phyloP scores from a whole-genome alignment of 2,329 filamentous ascomycete genomes.

The Fusarium aywerte region DNA sequence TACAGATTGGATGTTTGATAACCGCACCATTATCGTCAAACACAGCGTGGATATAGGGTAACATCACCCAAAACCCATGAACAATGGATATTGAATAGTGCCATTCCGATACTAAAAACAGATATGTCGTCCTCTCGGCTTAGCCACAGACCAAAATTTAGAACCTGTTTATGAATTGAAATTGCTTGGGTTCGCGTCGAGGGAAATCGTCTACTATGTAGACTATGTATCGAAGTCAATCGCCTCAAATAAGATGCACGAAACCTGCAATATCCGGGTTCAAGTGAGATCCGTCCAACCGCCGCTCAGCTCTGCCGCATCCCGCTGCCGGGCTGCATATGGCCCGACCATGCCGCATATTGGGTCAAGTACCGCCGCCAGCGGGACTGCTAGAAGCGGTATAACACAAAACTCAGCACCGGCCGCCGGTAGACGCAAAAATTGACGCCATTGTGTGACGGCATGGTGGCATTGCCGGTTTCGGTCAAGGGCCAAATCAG shows the following conservation, averaged over 20 bases:
- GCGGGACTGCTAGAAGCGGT: conserved; percentile 46
- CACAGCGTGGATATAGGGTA: neutral
- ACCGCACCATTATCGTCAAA: neutral
- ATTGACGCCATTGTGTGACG: conserved; percentile 46
- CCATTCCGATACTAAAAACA: neutral
- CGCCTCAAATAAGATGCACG: neutral
- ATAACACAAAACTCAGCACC: conserved; percentile 22
- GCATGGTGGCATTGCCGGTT: conserved; percentile 45
- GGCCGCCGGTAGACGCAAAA: conserved; percentile 30
- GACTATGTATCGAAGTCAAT: neutral
- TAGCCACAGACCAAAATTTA: neutral
- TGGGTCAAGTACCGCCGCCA: conserved; percentile 13
- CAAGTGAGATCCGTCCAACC: conserved; percentile 6
- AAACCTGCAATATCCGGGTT: conserved; percentile 1
- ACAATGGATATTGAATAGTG: neutral
- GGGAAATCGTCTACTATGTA: neutral
- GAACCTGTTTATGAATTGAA: neutral
- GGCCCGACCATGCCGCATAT: conserved; percentile 21
- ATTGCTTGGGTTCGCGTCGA: neutral
- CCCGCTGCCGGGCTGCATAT: conserved; percentile 35
- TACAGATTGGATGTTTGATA: neutral
- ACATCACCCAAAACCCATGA: neutral
- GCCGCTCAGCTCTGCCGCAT: conserved; percentile 28
- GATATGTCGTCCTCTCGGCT: neutral
- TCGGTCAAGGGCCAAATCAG: conserved; percentile 34